These are phyloP conservation scores for Phyllosticta paracitricarpa DNA, from an alignment of 2,329 filamentous ascomycete species.

Conservation along the genomic window DNA sequence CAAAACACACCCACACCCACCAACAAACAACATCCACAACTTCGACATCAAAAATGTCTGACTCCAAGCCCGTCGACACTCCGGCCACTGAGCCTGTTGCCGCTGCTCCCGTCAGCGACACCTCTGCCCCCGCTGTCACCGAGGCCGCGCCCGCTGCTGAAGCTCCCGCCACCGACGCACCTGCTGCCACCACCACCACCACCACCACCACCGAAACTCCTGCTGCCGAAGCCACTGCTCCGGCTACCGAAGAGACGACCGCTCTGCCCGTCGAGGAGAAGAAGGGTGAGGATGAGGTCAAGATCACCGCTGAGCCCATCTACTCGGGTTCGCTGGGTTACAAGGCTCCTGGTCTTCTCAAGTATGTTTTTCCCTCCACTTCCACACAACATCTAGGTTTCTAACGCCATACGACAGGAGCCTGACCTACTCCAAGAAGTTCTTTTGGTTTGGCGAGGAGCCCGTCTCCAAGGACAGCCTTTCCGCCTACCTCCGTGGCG, in stretches of 20 bases:
- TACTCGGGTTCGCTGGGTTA: constrained; percentile 79
- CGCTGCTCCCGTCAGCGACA: neutral
- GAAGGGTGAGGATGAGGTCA: constrained; percentile 27
- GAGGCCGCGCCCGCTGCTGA: constrained; percentile 34
- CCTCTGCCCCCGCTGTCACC: neutral
- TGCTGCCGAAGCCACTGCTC: constrained; percentile 26
- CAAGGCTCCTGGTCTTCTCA: constrained; percentile 82
- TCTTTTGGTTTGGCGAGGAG: constrained; percentile 61
- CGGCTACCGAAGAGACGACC: constrained; percentile 29
- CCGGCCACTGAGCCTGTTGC: constrained; percentile 3
- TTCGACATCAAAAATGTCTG: constrained; percentile 5
- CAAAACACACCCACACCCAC: constrained; percentile 1
- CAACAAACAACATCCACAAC: neutral
- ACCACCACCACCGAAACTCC: constrained; percentile 19
- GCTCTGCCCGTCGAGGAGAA: constrained; percentile 19
- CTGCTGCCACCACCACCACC: constrained; percentile 22
- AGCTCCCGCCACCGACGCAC: constrained; percentile 25
- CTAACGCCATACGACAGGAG: constrained; percentile 46
- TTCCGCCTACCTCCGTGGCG: constrained; percentile 67
- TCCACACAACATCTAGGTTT: neutral
- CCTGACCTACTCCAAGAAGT: constrained; percentile 83
- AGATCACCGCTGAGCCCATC: constrained; percentile 52
- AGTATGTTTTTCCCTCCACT: constrained; percentile 49
- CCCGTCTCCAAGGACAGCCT: constrained; percentile 66
- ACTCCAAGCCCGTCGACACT: constrained; percentile 7